phyloP scores from a whole-genome alignment of 352 stramenopile genomes.

The Pythium aquatile region DNA sequence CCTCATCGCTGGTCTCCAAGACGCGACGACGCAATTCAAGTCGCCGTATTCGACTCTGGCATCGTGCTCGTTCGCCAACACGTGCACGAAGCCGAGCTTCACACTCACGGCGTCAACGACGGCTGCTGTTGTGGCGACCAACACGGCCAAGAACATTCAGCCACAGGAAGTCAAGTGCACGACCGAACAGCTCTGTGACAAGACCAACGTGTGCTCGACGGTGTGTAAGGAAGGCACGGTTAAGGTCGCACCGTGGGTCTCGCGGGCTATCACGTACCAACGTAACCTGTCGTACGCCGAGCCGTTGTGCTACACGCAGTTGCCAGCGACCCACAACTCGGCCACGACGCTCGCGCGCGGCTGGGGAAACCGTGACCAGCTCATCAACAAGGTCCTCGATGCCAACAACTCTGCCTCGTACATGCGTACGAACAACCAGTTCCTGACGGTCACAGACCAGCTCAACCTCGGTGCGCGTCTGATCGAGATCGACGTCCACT shows the following conservation, averaged over 20 bases:
- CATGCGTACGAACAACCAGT: slow-evolving; percentile 73
- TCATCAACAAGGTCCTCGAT: slow-evolving; percentile 59
- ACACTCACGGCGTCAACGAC: slow-evolving; percentile 22
- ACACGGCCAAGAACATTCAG: slow-evolving; percentile 28
- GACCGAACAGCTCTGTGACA: slow-evolving; percentile 52
- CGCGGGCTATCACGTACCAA: slow-evolving; percentile 60
- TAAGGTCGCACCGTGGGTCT: slow-evolving; percentile 54
- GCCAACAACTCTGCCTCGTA: slow-evolving; percentile 50
- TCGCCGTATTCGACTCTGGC: slow-evolving; percentile 39
- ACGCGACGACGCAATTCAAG: slow-evolving; percentile 33
- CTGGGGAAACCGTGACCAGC: slow-evolving; percentile 75
- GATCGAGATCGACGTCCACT: slow-evolving; percentile 83
- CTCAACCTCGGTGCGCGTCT: slow-evolving; percentile 73
- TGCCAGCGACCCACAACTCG: slow-evolving; percentile 76
- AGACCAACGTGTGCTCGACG: slow-evolving; percentile 56
- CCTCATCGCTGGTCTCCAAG: slow-evolving; percentile 42
- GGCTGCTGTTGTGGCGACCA: slow-evolving; percentile 21
- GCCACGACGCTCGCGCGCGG: slow-evolving; percentile 64
- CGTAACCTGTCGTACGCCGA: slow-evolving; percentile 67
- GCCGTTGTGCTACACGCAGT: slow-evolving; percentile 67
- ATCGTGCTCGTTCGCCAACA: slow-evolving; percentile 42
- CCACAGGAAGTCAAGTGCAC: slow-evolving; percentile 51
- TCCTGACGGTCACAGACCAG: slow-evolving; percentile 77
- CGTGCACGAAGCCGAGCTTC: slow-evolving; percentile 41
- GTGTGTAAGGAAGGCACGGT: slow-evolving; percentile 63